A percentile compares a stretch with the other conserved stretches of the same genome.
Evolutionary conservation across 2,329 filamentous ascomycete species (phyloP).

Genomic region (Pseudogymnoascus sp.): DNA sequence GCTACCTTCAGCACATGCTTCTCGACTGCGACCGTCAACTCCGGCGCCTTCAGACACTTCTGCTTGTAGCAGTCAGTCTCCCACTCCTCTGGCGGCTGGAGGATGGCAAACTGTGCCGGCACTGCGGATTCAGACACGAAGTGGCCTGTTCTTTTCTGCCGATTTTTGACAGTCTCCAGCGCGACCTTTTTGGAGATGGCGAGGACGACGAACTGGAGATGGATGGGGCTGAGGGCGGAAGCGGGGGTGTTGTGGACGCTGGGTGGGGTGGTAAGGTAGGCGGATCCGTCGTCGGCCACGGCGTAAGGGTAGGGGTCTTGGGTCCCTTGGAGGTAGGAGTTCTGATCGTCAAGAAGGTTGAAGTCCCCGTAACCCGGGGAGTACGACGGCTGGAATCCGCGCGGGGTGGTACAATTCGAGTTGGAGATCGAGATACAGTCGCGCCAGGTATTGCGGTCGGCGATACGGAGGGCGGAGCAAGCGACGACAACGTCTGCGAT

Average conservation of each 20-base stretch:
- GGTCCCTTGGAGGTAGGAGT: background rate
- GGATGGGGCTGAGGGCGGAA: background rate
- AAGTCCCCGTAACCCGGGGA: background rate
- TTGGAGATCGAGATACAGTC: background rate
- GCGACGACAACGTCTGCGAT: background rate
- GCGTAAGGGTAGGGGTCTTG: background rate
- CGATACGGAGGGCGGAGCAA: background rate
- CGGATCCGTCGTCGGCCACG: background rate
- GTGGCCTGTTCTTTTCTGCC: background rate
- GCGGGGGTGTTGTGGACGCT: background rate
- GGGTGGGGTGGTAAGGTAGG: background rate
- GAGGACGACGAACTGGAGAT: background rate
- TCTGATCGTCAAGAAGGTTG: background rate
- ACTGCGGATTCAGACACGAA: background rate
- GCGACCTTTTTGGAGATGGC: background rate
- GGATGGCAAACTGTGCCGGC: background rate
- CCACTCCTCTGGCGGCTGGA: background rate
- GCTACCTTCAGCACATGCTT: background rate
- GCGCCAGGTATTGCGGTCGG: background rate
- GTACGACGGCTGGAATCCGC: background rate
- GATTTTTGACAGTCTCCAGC: background rate
- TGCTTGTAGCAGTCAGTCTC: background rate
- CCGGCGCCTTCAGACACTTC: background rate
- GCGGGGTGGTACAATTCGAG: background rate
- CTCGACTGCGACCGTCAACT: background rate